Percentiles rank a stretch among this genome's conserved stretches.
These are phyloP conservation scores for Flaveria brownii DNA, from an alignment of 129 eudicot species.

Conservation along the genomic window DNA sequence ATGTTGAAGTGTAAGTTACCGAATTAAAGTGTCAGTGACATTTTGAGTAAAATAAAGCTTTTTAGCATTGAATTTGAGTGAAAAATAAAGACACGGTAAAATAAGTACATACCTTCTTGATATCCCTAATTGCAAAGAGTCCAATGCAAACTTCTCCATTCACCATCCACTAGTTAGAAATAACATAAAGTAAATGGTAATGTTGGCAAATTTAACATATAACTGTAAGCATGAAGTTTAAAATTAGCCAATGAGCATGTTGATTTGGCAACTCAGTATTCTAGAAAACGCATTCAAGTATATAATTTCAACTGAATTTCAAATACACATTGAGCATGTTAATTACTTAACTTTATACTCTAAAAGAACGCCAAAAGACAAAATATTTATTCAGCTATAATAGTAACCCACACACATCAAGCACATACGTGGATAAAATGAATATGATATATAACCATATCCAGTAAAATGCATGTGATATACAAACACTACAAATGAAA, in stretches of 20 bases:
- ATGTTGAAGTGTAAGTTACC: not conserved
- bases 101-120: slow-evolving; percentile 63
- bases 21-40: not conserved
- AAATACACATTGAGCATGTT: slow-evolving; percentile 3
- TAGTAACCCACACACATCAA: not conserved
- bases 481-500: not conserved
- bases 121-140: slow-evolving; percentile 82
- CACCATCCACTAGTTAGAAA: slow-evolving; percentile 88
- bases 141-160: slow-evolving; percentile 98
- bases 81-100: not conserved
- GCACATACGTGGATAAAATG: slow-evolving; percentile 6
- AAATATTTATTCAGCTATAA: not conserved
- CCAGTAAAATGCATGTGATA: too few relatives aligned
- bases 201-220: not conserved
- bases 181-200: slow-evolving; percentile 26
- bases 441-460: too few relatives aligned
- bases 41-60: not conserved
- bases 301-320: slow-evolving; percentile 10
- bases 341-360: slow-evolving; percentile 1
- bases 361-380: not conserved
- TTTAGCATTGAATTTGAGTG: not conserved
- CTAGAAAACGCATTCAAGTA: not conserved
- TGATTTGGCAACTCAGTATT: not conserved
- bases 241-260: slow-evolving; percentile 9
- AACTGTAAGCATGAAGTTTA: not conserved